A percentile compares a stretch with the other conserved stretches of the same genome.
Conservation (phyloP, 352 stramenopile species). For the Phytophthora sp. region DNA sequence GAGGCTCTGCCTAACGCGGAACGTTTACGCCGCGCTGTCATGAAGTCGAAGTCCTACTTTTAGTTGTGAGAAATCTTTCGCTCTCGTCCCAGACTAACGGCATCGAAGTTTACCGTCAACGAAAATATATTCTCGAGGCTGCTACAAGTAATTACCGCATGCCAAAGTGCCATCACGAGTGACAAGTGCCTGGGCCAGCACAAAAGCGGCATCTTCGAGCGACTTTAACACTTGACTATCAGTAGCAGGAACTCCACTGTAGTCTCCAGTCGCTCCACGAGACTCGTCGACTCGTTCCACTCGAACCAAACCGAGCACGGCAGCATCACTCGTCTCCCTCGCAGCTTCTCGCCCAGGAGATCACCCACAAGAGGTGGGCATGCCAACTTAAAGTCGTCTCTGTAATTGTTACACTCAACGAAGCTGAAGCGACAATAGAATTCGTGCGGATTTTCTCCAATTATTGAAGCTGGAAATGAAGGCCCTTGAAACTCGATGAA, state of each 20-base stretch:
- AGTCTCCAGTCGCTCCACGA: conserved; percentile 4
- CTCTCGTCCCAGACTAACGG: conserved; percentile 22
- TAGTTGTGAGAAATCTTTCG: neutral
- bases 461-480: conserved; percentile 34
- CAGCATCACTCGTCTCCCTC: too few species aligned
- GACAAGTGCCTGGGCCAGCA: conserved; percentile 16
- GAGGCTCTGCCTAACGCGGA: conserved; percentile 5
- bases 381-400: conserved; percentile 13
- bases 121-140: too few species aligned
- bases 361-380: conserved; percentile 7
- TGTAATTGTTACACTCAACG: conserved; percentile 1
- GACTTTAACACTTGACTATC: conserved; percentile 2
- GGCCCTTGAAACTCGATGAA: conserved; percentile 29
- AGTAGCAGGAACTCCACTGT: conserved; percentile 26
- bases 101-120: too few species aligned
- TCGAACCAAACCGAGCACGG: conserved; percentile 20
- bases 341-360: conserved; percentile 2
- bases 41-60: conserved; percentile 5
- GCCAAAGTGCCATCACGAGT: too few species aligned
- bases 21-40: conserved; percentile 24
- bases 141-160: too few species aligned
- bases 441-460: conserved; percentile 15
- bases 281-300: conserved; percentile 3
- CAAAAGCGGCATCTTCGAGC: conserved; percentile 12
- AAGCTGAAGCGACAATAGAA: neutral